Evolutionary conservation across 176 grass and related monocot species (phyloP), one percentile per base, ranked within the genome.

Genomic region (Ampelocalamus luodianensis): DNA sequence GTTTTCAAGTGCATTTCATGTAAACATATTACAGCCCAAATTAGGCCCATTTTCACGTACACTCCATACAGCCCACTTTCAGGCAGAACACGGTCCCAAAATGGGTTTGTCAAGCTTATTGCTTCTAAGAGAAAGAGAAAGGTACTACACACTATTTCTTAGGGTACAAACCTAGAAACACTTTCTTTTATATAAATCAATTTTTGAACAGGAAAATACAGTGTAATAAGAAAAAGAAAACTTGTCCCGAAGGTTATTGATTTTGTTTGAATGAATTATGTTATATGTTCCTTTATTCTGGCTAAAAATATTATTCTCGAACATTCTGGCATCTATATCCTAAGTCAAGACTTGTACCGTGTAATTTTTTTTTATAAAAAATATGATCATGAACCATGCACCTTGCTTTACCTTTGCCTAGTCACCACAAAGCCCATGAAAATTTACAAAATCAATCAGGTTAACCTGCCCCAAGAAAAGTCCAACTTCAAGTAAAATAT

Each of bases 401-500:
- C 32, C 10, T 74, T 55, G 2, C 17, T 54, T 9, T 29, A 74
- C 49, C 27, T 74, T 36, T 36, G 26, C 26, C 5, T 74, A 74
- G 13, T 53, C 72, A 53, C 45, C 14, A 50, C 18, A 74, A 13
- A 20, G 29, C 50, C 23, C 49, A 34, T 12, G 17, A 20, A 54
- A 55, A 13, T 17, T 74, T 74, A 74, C 32, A 10, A 77, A 59
- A 77, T 77, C 37, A 70, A 43, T 43, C 12, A 23, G 36, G 51
- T 77, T 60, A 60, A 77, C 74, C 74, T 77, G 37, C 54, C 37
- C 54, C n/a, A 29, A 37, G 32, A 26, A 60, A 77, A 43, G 74
- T 77, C 22, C 54, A 77, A 61, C 74, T 26, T 32, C 32, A 56
- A 61, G 54, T 61, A 40, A 77, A 59, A 56, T 37, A 77, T 20